Base-by-base conservation (phyloP, 257 asterid species). In the Dorcoceras hygrometricum region DNA sequence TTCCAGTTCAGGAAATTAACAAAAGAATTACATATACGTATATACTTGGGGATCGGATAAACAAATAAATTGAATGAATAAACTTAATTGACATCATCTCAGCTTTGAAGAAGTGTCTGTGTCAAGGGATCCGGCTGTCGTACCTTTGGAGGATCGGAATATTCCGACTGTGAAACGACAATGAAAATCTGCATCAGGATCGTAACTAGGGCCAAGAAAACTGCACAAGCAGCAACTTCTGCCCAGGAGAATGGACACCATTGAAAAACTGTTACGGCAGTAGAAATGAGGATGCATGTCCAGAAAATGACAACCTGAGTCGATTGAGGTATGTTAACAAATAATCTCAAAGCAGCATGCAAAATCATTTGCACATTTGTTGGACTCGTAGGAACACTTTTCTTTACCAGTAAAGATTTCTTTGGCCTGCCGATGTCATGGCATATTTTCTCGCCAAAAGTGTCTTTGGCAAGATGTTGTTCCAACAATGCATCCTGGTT, bases 141-240 rank as follows among this genome's bases (percentile, higher is more conserved):
- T 63, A 28, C 75, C 65, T 71, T 80, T 11, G 76, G 74, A 69
- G 84, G 82, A 25, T 69, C 74, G 14, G 97, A 75, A 54, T 62
- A 77, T 68, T 88, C 96, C 0, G 97, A 77, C 66, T 90, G 95
- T 31, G 92, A 82, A 72, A 80, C 82, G 22, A 80, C 71, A 3
- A 90, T 71, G 68, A 90, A 90, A 74, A 86, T 83, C 68, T 86
- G 96, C 96, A 90, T 86, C 5, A 90, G 82, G 74, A 84, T 54
- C 26, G 76, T 50, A 20, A 83, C 84, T 8, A 90, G 75, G 24
- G 67, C 84, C 83, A 90, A 65, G 79, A 90, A 82, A 27, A 77
- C 72, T n/a, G 63, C 73, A 56, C 88, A 86, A 22, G 86, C 78
- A 10, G 73, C 86, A 51, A 80, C 75, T 78, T 82, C 90, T 64